A percentile compares a stretch with the other conserved stretches of the same genome.
These are phyloP conservation scores for Cucurbitaria berberidis DNA, from an alignment of 2,329 filamentous ascomycete species.

Conservation along the genomic window DNA sequence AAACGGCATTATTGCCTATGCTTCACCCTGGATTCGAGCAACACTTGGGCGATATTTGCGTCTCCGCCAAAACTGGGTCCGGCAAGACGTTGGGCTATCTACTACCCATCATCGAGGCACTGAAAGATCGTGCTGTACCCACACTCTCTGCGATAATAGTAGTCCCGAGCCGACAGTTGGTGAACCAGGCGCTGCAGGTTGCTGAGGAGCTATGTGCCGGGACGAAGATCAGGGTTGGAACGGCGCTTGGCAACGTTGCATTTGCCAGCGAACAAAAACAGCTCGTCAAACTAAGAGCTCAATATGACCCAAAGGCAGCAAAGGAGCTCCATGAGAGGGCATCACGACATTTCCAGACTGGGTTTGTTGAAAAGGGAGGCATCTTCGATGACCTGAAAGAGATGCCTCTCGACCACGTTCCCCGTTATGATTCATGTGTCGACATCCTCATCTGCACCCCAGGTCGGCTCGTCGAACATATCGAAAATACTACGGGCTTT, in stretches of 20 bases:
- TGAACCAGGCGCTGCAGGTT: slow-evolving; percentile 81
- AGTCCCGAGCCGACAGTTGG: slow-evolving; percentile 88
- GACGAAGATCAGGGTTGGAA: slow-evolving; percentile 77
- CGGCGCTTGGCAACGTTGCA: slow-evolving; percentile 80
- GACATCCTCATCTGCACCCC: slow-evolving; percentile 92
- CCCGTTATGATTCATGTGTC: slow-evolving; percentile 71
- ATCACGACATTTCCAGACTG: slow-evolving; percentile 34
- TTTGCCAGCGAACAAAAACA: slow-evolving; percentile 69
- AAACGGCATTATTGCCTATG: slow-evolving; percentile 79
- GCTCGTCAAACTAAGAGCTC: slow-evolving; percentile 63
- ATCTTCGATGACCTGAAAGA: slow-evolving; percentile 47
- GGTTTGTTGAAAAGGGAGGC: slow-evolving; percentile 46
- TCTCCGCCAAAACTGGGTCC: slow-evolving; percentile 92
- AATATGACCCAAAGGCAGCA: slow-evolving; percentile 70
- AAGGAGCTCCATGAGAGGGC: slow-evolving; percentile 53
- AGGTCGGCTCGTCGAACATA: slow-evolving; percentile 88
- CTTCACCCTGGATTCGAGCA: slow-evolving; percentile 70
- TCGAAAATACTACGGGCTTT: slow-evolving; percentile 84
- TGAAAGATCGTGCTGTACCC: slow-evolving; percentile 69
- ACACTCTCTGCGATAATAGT: slow-evolving; percentile 81
- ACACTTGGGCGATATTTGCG: slow-evolving; percentile 77
- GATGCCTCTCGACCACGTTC: slow-evolving; percentile 67
- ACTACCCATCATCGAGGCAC: slow-evolving; percentile 79
- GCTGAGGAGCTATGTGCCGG: slow-evolving; percentile 74
- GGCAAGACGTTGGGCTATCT: slow-evolving; percentile 95